Conservation (phyloP, 2,329 filamentous ascomycete genomes). For the Trichoderma koningiopsis region DNA sequence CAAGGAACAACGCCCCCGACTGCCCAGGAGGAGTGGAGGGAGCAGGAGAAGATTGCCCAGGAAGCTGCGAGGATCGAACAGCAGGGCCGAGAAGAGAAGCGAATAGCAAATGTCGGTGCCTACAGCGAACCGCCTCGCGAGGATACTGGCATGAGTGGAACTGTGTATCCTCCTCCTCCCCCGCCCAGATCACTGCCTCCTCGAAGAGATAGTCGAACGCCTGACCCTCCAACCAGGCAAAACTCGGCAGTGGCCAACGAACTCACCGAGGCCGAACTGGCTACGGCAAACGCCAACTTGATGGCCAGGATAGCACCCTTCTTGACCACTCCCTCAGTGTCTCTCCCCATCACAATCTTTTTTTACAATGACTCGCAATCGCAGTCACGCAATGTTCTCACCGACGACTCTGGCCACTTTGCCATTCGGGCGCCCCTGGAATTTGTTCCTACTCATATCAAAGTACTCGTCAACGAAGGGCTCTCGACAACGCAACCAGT, state of each 20-base stretch:
- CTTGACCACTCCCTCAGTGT: constrained; percentile 77
- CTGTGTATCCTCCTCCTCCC: neutral
- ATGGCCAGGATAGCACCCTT: constrained; percentile 89
- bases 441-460: constrained; percentile 87
- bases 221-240: constrained; percentile 43
- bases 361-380: constrained; percentile 89
- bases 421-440: constrained; percentile 75
- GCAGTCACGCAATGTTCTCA: constrained; percentile 80
- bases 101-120: constrained; percentile 67
- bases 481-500: constrained; percentile 81
- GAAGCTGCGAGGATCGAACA: constrained; percentile 78
- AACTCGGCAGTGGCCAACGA: constrained; percentile 49
- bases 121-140: constrained; percentile 69
- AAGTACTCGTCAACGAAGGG: constrained; percentile 82
- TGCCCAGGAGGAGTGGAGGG: constrained; percentile 51
- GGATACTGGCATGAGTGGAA: constrained; percentile 40
- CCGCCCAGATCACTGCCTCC: neutral
- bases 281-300: constrained; percentile 79
- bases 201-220: constrained; percentile 30
- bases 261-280: constrained; percentile 75
- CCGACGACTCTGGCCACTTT: constrained; percentile 90
- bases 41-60: constrained; percentile 67
- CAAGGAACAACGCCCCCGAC: constrained; percentile 32
- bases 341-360: constrained; percentile 83
- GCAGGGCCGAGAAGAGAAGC: constrained; percentile 70